Base-by-base conservation (phyloP, 73 alveolate genomes). In the Symbiodinium pilosum region DNA sequence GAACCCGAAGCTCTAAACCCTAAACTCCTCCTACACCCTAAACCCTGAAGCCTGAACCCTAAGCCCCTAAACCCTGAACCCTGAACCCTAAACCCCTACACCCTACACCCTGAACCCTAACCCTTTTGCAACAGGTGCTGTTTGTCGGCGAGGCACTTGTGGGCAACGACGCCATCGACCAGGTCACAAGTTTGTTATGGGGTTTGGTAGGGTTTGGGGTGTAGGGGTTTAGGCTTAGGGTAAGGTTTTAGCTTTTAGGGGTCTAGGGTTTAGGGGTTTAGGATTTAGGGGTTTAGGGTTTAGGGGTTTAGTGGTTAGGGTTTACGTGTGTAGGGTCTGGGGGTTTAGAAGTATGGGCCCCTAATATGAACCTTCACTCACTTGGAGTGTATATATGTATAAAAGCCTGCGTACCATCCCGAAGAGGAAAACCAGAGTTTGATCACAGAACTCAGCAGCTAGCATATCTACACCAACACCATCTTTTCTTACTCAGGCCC, bases 111-210 rank as follows among this genome's bases (percentile, higher is more conserved):
- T 8, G 21, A 56, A 56, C 73, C 26, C 73, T 12, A 56, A 8
- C 14, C 73, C 32, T 16, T 56, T 56, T 16, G 73, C 5, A 38
- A 14, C 8, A 91, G 97, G 97, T 92, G 34, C 99, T 99, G 69
- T 99, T 99, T 99, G 99, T 99, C 30, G 99, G 99, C 32, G 99
- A 99, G 98, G 99, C 99, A 42, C 99, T 99, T 41, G 99, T 99
- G 36, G 99, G 99, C 43, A 99, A 99, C 95, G 99, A 99, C 97
- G 99, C 99, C 52, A 99, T 99, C 16, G 99, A 99, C 99, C 99
- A 99, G 99, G 99, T 47, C 26, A 56, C 36, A 11, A 26, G 0
- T 56, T 56, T 21, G 75, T 56, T 56, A 26, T 26, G 32, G 73
- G 73, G 26, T 56, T 20, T 20, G n/a, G 73, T 20, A 56, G 73